Conservation (phyloP, 768 basidiomycete genomes). For the Dioszegia crocea region DNA sequence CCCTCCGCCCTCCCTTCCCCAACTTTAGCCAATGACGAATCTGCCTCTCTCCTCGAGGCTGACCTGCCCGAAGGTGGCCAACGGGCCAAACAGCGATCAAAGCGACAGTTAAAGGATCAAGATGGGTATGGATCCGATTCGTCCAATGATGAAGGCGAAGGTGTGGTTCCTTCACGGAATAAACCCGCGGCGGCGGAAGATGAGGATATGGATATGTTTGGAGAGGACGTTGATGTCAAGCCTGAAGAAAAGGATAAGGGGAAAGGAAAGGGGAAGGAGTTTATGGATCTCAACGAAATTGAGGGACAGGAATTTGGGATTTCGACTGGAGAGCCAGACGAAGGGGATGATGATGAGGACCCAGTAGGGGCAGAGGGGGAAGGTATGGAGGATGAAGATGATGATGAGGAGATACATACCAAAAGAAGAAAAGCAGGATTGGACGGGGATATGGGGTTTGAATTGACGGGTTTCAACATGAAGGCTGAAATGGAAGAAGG, state of each 20-base stretch:
- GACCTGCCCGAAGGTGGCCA: slow-evolving; percentile 37
- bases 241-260: slow-evolving; percentile 29
- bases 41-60: slow-evolving; percentile 37
- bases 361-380: slow-evolving; percentile 18
- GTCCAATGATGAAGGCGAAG: slow-evolving; percentile 89
- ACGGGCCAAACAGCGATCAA: slow-evolving; percentile 54
- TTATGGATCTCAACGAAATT: slow-evolving; percentile 83
- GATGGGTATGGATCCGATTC: slow-evolving; percentile 93
- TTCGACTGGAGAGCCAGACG: not conserved
- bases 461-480: slow-evolving; percentile 97
- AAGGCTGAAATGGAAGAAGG: slow-evolving; percentile 98
- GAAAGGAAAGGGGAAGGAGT: slow-evolving; percentile 64
- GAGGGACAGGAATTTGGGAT: slow-evolving; percentile 85
- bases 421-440: slow-evolving; percentile 57
- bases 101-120: slow-evolving; percentile 67
- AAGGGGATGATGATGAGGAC: slow-evolving; percentile 30
- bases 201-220: slow-evolving; percentile 74
- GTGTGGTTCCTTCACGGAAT: slow-evolving; percentile 73
- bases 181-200: slow-evolving; percentile 51
- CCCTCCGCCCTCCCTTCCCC: slow-evolving; percentile 18
- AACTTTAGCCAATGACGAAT: slow-evolving; percentile 2
- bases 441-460: slow-evolving; percentile 71
- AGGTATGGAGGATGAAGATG: slow-evolving; percentile 20
- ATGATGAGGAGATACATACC: slow-evolving; percentile 61
- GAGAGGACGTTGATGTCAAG: slow-evolving; percentile 54